A percentile compares a stretch with the other conserved stretches of the same genome.
Conservation (phyloP, 257 asterid genomes). For the Solanum lignicaule region DNA sequence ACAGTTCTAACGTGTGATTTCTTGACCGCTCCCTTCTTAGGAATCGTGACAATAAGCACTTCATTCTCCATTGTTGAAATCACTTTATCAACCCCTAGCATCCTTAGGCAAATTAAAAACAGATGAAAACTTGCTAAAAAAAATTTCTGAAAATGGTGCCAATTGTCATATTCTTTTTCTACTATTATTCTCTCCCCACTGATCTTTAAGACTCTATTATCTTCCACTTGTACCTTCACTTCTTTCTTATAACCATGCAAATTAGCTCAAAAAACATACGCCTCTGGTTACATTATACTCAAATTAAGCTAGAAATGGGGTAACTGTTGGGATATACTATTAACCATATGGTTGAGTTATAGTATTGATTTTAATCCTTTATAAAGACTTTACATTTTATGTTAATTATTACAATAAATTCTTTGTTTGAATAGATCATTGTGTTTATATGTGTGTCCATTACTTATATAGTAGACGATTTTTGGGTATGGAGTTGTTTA, state of each 20-base stretch:
- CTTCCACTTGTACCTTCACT: not conserved
- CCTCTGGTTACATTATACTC: conserved; percentile 14
- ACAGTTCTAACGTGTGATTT: not conserved
- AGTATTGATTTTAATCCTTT: too few relatives aligned
- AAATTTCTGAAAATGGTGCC: not conserved
- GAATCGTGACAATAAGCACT: not conserved
- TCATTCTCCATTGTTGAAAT: not conserved
- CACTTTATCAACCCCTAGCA: not conserved
- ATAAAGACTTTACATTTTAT: too few relatives aligned
- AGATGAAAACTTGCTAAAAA: not conserved
- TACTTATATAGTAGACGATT: too few relatives aligned
- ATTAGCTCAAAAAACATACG: not conserved
- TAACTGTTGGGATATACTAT: too few relatives aligned
- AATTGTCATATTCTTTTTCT: not conserved
- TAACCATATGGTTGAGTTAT: too few relatives aligned
- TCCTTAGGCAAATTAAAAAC: not conserved
- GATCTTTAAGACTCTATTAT: not conserved
- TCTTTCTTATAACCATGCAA: not conserved
- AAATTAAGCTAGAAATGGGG: not conserved
- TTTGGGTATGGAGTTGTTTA: too few relatives aligned
- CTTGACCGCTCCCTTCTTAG: not conserved
- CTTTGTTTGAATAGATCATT: too few relatives aligned
- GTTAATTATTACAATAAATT: too few relatives aligned
- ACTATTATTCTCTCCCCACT: not conserved
- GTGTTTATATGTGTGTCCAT: too few relatives aligned